phyloP scores from a whole-genome alignment of 2,329 filamentous ascomycete genomes.

The Calonectria leucothoes region DNA sequence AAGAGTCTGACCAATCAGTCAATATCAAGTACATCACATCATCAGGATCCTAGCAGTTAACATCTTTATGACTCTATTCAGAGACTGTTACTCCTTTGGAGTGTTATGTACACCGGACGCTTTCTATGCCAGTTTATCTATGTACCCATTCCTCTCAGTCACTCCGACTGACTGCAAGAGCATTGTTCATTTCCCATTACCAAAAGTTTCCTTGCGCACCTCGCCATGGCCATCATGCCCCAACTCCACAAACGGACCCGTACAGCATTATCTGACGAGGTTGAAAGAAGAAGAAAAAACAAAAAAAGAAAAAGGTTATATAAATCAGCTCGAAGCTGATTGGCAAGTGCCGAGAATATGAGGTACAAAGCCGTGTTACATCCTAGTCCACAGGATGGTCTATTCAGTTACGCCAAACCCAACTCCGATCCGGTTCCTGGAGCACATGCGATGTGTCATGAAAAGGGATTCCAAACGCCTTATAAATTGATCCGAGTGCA shows the following conservation, averaged over 20 bases:
- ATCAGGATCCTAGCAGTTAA: background rate
- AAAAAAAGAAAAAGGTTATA: conserved; percentile 22
- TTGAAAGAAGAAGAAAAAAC: conserved; percentile 1
- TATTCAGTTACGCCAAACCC: conserved; percentile 39
- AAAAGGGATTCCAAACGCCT: conserved; percentile 39
- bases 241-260: conserved; percentile 33
- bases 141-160: conserved; percentile 28
- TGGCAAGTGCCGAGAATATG: conserved; percentile 22
- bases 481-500: conserved; percentile 30
- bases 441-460: conserved; percentile 24
- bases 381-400: conserved; percentile 35
- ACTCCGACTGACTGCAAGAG: conserved; percentile 24
- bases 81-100: conserved; percentile 32
- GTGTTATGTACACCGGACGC: conserved; percentile 32
- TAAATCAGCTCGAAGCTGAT: conserved; percentile 7
- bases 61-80: conserved; percentile 28
- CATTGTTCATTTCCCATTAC: conserved; percentile 37
- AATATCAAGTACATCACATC: background rate
- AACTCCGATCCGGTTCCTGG: conserved; percentile 27
- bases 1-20: background rate
- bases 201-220: conserved; percentile 25
- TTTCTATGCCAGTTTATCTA: conserved; percentile 34
- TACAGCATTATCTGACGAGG: background rate
- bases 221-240: conserved; percentile 28
- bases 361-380: conserved; percentile 34